phyloP scores from a whole-genome alignment of 2,329 filamentous ascomycete genomes.

The Coniella vitis region DNA sequence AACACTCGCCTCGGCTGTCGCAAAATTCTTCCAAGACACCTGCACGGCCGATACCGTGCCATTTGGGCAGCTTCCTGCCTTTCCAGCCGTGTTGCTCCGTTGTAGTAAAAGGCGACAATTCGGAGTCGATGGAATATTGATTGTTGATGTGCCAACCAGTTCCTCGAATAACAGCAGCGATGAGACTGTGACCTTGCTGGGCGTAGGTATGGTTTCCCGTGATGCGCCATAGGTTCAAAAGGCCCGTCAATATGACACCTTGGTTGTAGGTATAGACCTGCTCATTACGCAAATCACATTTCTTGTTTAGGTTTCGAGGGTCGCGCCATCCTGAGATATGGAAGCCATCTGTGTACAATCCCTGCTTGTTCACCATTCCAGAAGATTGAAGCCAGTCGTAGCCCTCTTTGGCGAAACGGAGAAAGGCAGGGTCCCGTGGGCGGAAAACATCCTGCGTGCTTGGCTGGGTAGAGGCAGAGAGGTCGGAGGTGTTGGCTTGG shows the following conservation, averaged over 20 bases:
- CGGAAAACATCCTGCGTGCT: slow-evolving; percentile 23
- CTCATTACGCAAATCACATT: slow-evolving; percentile 74
- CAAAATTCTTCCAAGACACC: slow-evolving; percentile 82
- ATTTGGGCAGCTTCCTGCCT: slow-evolving; percentile 40
- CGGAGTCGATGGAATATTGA: slow-evolving; percentile 34
- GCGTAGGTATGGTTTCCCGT: slow-evolving; percentile 69
- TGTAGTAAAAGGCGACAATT: slow-evolving; percentile 17
- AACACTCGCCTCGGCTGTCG: slow-evolving; percentile 67
- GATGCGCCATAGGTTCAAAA: slow-evolving; percentile 71
- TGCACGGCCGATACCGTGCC: slow-evolving; percentile 69
- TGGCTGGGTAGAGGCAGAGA: neutral
- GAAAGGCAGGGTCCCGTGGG: slow-evolving; percentile 54
- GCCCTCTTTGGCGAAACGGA: slow-evolving; percentile 66
- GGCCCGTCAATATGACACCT: slow-evolving; percentile 77
- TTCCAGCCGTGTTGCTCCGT: slow-evolving; percentile 20
- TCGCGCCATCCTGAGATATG: slow-evolving; percentile 66
- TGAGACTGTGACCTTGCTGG: slow-evolving; percentile 69
- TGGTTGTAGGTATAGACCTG: slow-evolving; percentile 97
- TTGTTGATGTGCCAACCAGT: slow-evolving; percentile 63
- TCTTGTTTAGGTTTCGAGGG: slow-evolving; percentile 54
- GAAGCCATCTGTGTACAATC: slow-evolving; percentile 81
- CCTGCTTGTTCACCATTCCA: slow-evolving; percentile 71
- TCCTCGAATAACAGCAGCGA: slow-evolving; percentile 66
- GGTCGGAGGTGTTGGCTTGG: slow-evolving; percentile 7
- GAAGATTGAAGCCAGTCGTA: slow-evolving; percentile 75